Conservation (phyloP, 768 basidiomycete genomes). For the Hypholoma sublateritium region DNA sequence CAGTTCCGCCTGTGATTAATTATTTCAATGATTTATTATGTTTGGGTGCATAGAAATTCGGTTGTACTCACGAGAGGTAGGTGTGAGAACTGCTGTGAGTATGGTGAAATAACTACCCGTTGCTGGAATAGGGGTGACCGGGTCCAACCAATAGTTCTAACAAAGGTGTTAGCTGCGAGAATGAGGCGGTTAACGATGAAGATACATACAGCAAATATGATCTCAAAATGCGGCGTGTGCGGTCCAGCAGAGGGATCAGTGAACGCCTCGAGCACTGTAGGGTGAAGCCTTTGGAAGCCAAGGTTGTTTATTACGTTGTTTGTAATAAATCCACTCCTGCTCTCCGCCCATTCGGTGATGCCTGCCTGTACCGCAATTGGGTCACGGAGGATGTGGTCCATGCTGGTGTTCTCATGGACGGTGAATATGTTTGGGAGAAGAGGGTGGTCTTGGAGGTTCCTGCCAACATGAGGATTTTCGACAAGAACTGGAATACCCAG, state of each 20-base stretch:
- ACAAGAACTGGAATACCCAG: slow-evolving; percentile 37
- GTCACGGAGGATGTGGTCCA: slow-evolving; percentile 25
- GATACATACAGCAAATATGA: slow-evolving; percentile 24
- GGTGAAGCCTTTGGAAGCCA: slow-evolving; percentile 28
- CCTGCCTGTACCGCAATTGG: slow-evolving; percentile 10
- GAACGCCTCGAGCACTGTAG: slow-evolving; percentile 20
- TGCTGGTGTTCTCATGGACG: slow-evolving; percentile 24
- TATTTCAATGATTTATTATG: neutral
- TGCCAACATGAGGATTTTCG: slow-evolving; percentile 41
- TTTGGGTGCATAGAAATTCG: neutral
- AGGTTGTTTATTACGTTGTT: slow-evolving; percentile 27
- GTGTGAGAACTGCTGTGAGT: slow-evolving; percentile 25
- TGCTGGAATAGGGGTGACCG: slow-evolving; percentile 12
- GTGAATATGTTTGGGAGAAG: slow-evolving; percentile 22
- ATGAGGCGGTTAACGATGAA: neutral
- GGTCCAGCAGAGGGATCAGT: slow-evolving; percentile 31
- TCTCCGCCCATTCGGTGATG: slow-evolving; percentile 25
- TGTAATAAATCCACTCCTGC: slow-evolving; percentile 26
- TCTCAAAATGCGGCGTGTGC: slow-evolving; percentile 29
- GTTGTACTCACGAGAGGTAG: slow-evolving; percentile 30
- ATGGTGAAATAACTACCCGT: slow-evolving; percentile 30
- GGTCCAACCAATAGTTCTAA: slow-evolving; percentile 13
- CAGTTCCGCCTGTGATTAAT: slow-evolving; percentile 29
- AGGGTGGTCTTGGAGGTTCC: slow-evolving; percentile 46
- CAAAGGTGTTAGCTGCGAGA: neutral